Percentiles rank a stretch among this genome's conserved stretches.
Evolutionary conservation across 1,139 yeast species (phyloP).

Genomic region (Protomyces pachydermus): DNA sequence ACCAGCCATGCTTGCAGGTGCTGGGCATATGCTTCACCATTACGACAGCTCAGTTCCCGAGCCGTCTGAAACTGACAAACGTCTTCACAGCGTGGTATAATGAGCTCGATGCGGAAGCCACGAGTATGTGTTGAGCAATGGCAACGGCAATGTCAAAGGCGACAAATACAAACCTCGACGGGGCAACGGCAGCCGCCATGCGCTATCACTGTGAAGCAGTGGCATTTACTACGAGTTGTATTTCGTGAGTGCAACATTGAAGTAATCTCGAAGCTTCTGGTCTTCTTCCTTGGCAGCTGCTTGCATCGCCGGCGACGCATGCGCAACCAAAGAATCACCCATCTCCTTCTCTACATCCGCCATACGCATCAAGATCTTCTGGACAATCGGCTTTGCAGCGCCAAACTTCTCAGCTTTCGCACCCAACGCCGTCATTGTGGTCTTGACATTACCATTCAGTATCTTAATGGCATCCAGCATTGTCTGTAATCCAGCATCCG

Average conservation of each 20-base stretch:
- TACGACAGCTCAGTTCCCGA: too few species aligned
- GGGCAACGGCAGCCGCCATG: too few species aligned
- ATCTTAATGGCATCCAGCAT: constrained; percentile 8
- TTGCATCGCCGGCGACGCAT: not conserved
- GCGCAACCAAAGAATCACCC: not conserved
- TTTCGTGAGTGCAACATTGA: not conserved
- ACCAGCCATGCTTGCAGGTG: too few species aligned
- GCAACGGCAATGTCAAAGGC: too few species aligned
- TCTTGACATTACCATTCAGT: constrained; percentile 5
- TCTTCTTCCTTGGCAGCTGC: not conserved
- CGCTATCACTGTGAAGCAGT: too few species aligned
- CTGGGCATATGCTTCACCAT: too few species aligned
- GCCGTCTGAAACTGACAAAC: too few species aligned
- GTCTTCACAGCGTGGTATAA: too few species aligned
- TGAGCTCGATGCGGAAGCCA: too few species aligned
- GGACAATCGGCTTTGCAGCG: constrained; percentile 4
- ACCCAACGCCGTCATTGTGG: not conserved
- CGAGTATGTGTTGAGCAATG: too few species aligned
- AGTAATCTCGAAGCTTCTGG: not conserved
- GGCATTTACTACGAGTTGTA: too few species aligned
- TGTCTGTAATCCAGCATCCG: constrained; percentile 2
- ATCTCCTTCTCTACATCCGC: not conserved
- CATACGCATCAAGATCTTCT: not conserved
- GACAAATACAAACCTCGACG: too few species aligned
- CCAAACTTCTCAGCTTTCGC: constrained; percentile 2